Percentiles rank a stretch among this genome's conserved stretches.
These are phyloP conservation scores for Byssoonygena ceratinophila DNA, from an alignment of 2,329 filamentous ascomycete species.

Conservation along the genomic window DNA sequence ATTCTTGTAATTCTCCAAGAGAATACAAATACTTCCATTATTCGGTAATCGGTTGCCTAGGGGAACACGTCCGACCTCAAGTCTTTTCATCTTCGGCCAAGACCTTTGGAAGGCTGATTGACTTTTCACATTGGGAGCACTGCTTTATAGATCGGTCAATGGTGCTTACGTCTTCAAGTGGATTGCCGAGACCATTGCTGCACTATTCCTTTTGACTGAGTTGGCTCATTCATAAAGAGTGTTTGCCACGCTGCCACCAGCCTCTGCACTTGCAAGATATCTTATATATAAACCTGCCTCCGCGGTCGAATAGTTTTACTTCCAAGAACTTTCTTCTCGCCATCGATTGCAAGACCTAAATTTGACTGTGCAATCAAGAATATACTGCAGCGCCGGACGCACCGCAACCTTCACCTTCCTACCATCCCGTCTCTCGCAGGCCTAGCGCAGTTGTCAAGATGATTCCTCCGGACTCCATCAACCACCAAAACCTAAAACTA, in stretches of 20 bases:
- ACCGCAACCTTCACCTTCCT: not conserved
- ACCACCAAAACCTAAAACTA: conserved; percentile 24
- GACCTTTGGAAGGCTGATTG: too few species aligned
- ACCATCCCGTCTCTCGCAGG: not conserved
- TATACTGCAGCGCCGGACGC: not conserved
- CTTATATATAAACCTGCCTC: not conserved
- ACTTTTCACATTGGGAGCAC: too few species aligned
- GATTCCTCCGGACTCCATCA: conserved; percentile 24
- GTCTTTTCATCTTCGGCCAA: not conserved
- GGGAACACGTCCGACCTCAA: too few species aligned
- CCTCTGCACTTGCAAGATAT: too few species aligned
- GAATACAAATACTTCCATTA: too few species aligned
- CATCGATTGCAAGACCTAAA: not conserved
- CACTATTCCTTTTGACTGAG: not conserved
- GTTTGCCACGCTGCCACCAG: not conserved
- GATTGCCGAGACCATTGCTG: not conserved
- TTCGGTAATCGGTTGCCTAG: too few species aligned
- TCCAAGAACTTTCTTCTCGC: not conserved
- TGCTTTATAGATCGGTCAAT: not conserved
- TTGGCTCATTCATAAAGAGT: not conserved
- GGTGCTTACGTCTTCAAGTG: not conserved
- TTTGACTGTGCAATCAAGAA: not conserved
- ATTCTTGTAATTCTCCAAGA: too few species aligned
- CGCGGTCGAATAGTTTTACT: not conserved
- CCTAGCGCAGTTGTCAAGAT: conserved; percentile 14